These are phyloP conservation scores for Exsudoporus floridanus DNA, from an alignment of 1,284 basidiomycete genomes.

Conservation along the genomic window DNA sequence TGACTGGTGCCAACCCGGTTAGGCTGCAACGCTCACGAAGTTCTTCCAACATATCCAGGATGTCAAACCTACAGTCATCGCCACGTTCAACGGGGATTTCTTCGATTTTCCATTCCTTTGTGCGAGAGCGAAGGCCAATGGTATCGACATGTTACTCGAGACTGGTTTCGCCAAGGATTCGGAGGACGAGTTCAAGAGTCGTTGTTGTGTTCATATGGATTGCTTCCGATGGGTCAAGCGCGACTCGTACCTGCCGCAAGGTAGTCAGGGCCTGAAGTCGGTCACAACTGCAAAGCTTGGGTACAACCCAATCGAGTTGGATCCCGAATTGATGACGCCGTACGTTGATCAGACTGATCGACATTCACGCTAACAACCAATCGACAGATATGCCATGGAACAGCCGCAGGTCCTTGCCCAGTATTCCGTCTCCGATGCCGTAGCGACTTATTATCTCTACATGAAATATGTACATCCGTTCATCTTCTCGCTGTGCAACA, in stretches of 20 bases:
- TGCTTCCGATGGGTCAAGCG: slow-evolving; percentile 99
- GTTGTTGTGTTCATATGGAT: slow-evolving; percentile 97
- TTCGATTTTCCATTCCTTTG: slow-evolving; percentile 99
- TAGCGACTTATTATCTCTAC: slow-evolving; percentile 99
- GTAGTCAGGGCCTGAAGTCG: slow-evolving; percentile 97
- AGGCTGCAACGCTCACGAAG: slow-evolving; percentile 77
- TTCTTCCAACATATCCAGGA: slow-evolving; percentile 96
- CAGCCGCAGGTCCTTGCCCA: slow-evolving; percentile 94
- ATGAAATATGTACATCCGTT: slow-evolving; percentile 99
- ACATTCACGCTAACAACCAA: not conserved
- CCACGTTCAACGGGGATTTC: slow-evolving; percentile 98
- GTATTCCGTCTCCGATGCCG: slow-evolving; percentile 99
- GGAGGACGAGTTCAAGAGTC: slow-evolving; percentile 95
- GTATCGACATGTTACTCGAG: slow-evolving; percentile 96
- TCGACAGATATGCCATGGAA: slow-evolving; percentile 88
- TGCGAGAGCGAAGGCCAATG: slow-evolving; percentile 83
- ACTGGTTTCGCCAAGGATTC: slow-evolving; percentile 90
- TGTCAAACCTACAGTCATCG: slow-evolving; percentile 93
- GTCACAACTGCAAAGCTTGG: slow-evolving; percentile 97
- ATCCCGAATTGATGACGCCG: slow-evolving; percentile 99
- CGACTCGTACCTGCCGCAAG: slow-evolving; percentile 98
- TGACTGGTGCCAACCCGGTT: slow-evolving; percentile 1
- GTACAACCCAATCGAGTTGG: slow-evolving; percentile 96
- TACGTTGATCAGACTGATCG: slow-evolving; percentile 41
- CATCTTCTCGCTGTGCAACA: slow-evolving; percentile 99